Conservation (phyloP, 2,329 filamentous ascomycete genomes). For the Neofusicoccum laricinum region DNA sequence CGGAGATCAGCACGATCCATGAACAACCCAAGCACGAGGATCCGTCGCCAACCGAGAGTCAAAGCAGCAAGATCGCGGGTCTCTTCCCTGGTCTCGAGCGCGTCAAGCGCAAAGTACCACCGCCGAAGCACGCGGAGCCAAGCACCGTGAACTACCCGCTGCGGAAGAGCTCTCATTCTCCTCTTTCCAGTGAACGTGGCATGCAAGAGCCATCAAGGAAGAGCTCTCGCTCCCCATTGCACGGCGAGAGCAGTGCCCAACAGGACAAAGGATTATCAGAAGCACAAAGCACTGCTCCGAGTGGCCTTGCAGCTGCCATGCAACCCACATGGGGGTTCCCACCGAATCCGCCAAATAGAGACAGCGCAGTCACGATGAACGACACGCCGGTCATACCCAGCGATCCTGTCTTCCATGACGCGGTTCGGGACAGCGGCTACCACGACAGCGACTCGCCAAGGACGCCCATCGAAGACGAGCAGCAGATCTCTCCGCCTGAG, state of each 20-base stretch:
- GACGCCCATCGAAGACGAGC: background rate
- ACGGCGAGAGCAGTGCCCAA: background rate
- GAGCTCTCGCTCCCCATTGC: background rate
- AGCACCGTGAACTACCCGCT: slow-evolving; percentile 16
- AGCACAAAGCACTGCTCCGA: background rate
- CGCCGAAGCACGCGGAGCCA: slow-evolving; percentile 28
- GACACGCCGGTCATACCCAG: slow-evolving; percentile 41
- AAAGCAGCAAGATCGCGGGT: slow-evolving; percentile 15
- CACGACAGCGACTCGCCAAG: slow-evolving; percentile 25
- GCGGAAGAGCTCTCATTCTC: slow-evolving; percentile 23
- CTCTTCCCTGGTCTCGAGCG: slow-evolving; percentile 21
- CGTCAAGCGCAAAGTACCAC: slow-evolving; percentile 33
- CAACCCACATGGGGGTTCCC: slow-evolving; percentile 36
- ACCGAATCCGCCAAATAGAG: slow-evolving; percentile 25
- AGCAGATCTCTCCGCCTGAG: background rate
- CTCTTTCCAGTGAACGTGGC: background rate
- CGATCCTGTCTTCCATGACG: slow-evolving; percentile 26
- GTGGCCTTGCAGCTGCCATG: background rate
- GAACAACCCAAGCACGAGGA: background rate
- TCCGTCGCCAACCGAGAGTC: background rate
- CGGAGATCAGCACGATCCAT: background rate
- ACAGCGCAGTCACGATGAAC: slow-evolving; percentile 44
- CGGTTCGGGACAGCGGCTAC: slow-evolving; percentile 44
- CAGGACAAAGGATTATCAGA: background rate
- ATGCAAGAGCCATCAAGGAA: background rate